Base-by-base conservation (phyloP, 2,329 filamentous ascomycete genomes). In the Ascochyta rabiei region DNA sequence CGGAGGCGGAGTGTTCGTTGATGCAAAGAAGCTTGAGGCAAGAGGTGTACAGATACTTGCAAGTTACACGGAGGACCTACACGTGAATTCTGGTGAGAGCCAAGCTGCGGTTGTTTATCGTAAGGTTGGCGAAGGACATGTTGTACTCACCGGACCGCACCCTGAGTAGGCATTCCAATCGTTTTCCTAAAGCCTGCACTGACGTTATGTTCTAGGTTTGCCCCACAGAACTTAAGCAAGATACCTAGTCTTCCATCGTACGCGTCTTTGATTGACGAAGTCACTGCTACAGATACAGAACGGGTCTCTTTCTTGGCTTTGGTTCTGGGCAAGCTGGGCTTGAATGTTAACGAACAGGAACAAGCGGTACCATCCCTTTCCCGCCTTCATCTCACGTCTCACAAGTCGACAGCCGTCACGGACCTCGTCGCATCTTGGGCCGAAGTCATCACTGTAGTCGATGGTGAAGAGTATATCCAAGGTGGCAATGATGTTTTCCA, bases 1-100 rank as follows among this genome's bases (percentile, higher is more conserved):
- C 65, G 95, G 95, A 0, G 95, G 95, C 0, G 93, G 95, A 3
- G 86, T 96, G 1, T 99, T 98, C 77, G 90, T 96, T 1, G 88
- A 95, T 75, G 88, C 89, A 1, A 81, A 82, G 3, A 84, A 82
- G 39, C 80, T 85, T 51, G 77, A 80, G 50, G 81, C 83, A 26
- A 77, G 82, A 59, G 89, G 88, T 1, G 85, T 97, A 0, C 86
- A 97, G 74, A 82, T 96, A 6, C 79, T 99, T 21, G 95, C 93
- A 1, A 89, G 82, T 54, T 99, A 95, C 71, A 82, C 82, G 0
- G 88, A 91, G 31, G 80, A 88, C 13, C 74, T 96, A 12, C 85
- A 89, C 63, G 89, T 97, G 3, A 88, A 96, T 48, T 82, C 88
- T 0, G 91, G 91, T 0, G 80, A 84, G 37, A 86, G 85, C 1